Base-by-base conservation (phyloP, 139 green algal species). In the Micromonas commoda region DNA sequence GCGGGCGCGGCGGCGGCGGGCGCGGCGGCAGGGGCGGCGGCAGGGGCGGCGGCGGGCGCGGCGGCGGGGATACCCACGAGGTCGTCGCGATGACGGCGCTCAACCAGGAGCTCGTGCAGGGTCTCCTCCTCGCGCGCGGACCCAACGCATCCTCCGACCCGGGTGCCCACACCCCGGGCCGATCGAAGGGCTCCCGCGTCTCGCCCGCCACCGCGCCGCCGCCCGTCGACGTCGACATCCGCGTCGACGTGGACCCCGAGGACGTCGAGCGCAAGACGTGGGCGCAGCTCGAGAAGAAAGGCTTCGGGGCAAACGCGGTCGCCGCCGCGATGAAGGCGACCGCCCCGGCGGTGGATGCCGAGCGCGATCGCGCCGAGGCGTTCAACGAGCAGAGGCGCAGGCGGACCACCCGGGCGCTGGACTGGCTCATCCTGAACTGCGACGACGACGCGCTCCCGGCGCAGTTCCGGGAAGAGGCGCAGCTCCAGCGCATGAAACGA, bases 371-470 rank as follows among this genome's bases (percentile, higher is more conserved):
- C 24, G 21, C 13, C 3, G 34, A 80, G 34, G 74, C 32, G 3
- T 80, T 80, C 53, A 80, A 80, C 32, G 74, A 80, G 53, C 74
- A 80, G 63, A 72, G 32, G 28, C 61, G 63, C 23, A 60, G 74
- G 2, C 31, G 63, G 33, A 24, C 74, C 13, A 13, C 31, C 33
- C 51, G 45, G 20, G 79, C 76, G 21, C 57, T 84, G 21, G 79
- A 87, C 32, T 84, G 79, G 79, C 77, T 87, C 38, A 65, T 87
- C 13, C 65, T 87, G 60, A 71, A 87, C 77, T 33, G 45, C 31
- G 54, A 63, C 9, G 80, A 85, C 32, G 9, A 29, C 31, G 75
- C 81, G 34, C 71, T 87, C 28, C 83, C 83, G 61, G 28, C 34
- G 32, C 60, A 20, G 34, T 73, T 74, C 3, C 24, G 20, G 20